A percentile compares a stretch with the other conserved stretches of the same genome.
phyloP scores from a whole-genome alignment of 176 grass and related monocot species.

The Ensete glaucum region DNA sequence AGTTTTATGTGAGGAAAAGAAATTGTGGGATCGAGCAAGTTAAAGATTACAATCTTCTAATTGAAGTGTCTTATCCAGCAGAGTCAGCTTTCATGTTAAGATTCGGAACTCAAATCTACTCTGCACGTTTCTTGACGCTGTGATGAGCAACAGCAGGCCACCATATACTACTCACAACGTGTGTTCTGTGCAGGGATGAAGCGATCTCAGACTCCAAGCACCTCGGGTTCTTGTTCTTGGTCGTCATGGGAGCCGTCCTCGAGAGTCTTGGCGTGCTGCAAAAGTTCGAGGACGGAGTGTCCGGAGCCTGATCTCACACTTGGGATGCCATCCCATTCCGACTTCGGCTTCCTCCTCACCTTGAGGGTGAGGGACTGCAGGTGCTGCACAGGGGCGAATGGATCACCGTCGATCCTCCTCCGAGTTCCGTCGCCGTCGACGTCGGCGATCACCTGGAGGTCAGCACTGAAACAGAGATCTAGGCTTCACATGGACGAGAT shows the following conservation, averaged over 20 bases:
- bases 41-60: too few relatives aligned
- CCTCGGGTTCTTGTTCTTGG: conserved; percentile 38
- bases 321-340: conserved; percentile 86
- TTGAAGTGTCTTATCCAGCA: too few relatives aligned
- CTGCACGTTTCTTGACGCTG: too few relatives aligned
- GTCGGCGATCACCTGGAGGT: conserved; percentile 75
- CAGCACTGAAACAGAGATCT: not conserved
- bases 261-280: conserved; percentile 42
- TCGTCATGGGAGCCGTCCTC: conserved; percentile 45
- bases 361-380: conserved; percentile 61
- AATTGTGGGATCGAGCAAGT: too few relatives aligned
- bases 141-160: too few relatives aligned
- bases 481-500: too few relatives aligned
- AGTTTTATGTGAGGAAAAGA: too few relatives aligned
- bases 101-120: too few relatives aligned
- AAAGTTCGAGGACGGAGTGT: conserved; percentile 42
- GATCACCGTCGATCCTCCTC: conserved; percentile 53
- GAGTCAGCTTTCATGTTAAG: too few relatives aligned
- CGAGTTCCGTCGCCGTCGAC: conserved; percentile 50
- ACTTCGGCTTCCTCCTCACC: conserved; percentile 76
- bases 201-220: conserved; percentile 28
- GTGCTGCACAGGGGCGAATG: conserved; percentile 39
- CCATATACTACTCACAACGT: too few relatives aligned
- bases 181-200: conserved; percentile 14
- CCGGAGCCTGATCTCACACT: conserved; percentile 66